Evolutionary conservation across 257 asterid species (phyloP), one percentile per base, ranked within the genome.

Genomic region (Solanum pinnatisectum): DNA sequence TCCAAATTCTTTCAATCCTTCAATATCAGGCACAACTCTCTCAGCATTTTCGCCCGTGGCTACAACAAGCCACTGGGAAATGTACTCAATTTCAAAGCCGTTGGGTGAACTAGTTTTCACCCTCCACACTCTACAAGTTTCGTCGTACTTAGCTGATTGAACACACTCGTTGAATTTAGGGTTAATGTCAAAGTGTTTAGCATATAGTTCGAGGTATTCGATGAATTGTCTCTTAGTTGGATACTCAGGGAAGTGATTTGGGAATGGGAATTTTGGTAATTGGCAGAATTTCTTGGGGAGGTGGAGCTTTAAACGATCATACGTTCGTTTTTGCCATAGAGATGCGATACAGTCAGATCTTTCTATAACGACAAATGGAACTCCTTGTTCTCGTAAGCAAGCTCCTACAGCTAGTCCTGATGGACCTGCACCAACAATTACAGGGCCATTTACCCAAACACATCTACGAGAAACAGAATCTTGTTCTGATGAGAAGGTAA

Each of bases 391-490:
- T 83, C 89, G 90, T 2, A 96, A 92, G 87, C 99, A 97, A 20
- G 98, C 98, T 30, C 98, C 99, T 16, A 96, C 99, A 4, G 99
- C 99, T 33, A 96, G 91, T 27, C 99, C 99, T 1, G 99, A 96
- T 10, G 98, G 99, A 44, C 99, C 99, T 7, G 95, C 98, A 3
- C 99, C 99, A 56, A 96, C 97, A 37, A 96, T 94, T 14, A 94
- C 95, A 8, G 98, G 98, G 15, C 98, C 98, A 87, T 94, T 95
- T 1, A 96, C 99, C 97, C 97, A 96, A 39, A 96, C 96, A 49
- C 98, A 95, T 23, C 97, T 90, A 9, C 94, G 92, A 10, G 95
- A 82, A 35, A 91, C 84, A 56, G 83, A 90, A 88, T 91, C 93
- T 37, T 83, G 90, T 42, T 89, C 92, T 30, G 74, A 86, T 20